Evolutionary conservation across 164 flowering plant species (phyloP), one percentile per base, ranked within the genome.

Genomic region (Vitis amurensis): DNA sequence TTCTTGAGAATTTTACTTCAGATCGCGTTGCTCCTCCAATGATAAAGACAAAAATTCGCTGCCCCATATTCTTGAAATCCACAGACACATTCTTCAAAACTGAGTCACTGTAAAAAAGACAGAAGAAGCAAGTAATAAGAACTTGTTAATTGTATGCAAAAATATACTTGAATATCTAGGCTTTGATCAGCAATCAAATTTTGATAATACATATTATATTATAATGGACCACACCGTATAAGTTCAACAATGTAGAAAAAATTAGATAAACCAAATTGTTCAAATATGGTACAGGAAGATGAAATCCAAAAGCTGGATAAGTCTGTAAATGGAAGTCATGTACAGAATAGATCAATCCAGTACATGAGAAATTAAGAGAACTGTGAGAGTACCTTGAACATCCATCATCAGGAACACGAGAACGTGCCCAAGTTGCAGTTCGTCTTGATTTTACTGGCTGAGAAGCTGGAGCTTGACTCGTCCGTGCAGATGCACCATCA

Each of bases 21-120:
- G 99, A 96, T 66, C 99, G 86, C 53, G 99, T 93, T 64, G 98
- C 97, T 53, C 99, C 99, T 55, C 99, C 98, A n/a, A 96, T 73
- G 59, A 96, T 87, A 75, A 96, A 96, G 16, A 96, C 84, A 77
- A 96, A 96, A 60, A 96, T 87, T 14, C 98, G 97, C 64, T 84
- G 88, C 49, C 99, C 99, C 98, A 93, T 86, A 74, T 81, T 91
- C 84, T 84, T 93, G 72, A 86, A 77, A 75, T 93, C 98, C 50
- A 68, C 77, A 63, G 89, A 72, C 12, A 88, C 86, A 71, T 73
- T 68, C 77, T 76, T 86, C 77, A 92, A 67, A 37, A 85, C 64
- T 4, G 98, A 92, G 71, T 93, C 97, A 78, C 98, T 93, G 66
- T 7, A 76, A 74, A 76, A 74, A 29, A 57, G 74, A 19, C 27